Base-by-base conservation (phyloP, 345 rosid genomes). In the Cardiospermum halicacabum region DNA sequence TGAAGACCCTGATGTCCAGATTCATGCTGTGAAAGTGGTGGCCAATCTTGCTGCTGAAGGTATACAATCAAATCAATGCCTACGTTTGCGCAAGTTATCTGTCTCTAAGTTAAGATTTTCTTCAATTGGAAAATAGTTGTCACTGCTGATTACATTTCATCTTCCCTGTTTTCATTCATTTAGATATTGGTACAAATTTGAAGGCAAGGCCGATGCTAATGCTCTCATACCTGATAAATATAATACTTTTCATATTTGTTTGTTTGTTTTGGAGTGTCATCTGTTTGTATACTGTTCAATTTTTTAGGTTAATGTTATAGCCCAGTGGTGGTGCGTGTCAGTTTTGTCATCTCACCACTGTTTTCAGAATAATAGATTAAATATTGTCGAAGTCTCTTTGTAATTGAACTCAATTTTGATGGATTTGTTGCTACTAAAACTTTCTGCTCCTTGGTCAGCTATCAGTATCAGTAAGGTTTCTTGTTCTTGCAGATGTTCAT, bases 1-100 rank as follows among this genome's bases (percentile, higher is more conserved):
- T 70, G 96, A 88, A 71, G 98, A 93, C 70, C 47, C 69, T 18
- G 96, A 90, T 51, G 90, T 93, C 69, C 98, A 89, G 80, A 85
- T 81, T 65, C 97, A 89, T 75, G 97, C 92, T 7, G 92, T 89
- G 54, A 93, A 93, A 79, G 93, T 89, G 64, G 85, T 93, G 66
- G 98, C 98, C 48, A 93, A 93, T 78, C 90, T 93, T 66, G 98
- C 98, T 26, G 96, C 96, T 40, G 98, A 93, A 89, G 98, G 98
- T 89, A 69, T 22, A 22, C 60, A 43, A 62, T n/a, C n/a, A n/a
- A n/a, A 59, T 27, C 68, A 65, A 34, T 54, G 9, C 64, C 58
- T 16, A n/a, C n/a, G n/a, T n/a, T n/a, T n/a, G n/a, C n/a, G n/a
- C n/a, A n/a, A n/a, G n/a, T n/a, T n/a, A n/a, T n/a, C n/a, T n/a